Base-by-base conservation (phyloP, 1,139 yeast genomes). In the Blastobotrys capitulatus region DNA sequence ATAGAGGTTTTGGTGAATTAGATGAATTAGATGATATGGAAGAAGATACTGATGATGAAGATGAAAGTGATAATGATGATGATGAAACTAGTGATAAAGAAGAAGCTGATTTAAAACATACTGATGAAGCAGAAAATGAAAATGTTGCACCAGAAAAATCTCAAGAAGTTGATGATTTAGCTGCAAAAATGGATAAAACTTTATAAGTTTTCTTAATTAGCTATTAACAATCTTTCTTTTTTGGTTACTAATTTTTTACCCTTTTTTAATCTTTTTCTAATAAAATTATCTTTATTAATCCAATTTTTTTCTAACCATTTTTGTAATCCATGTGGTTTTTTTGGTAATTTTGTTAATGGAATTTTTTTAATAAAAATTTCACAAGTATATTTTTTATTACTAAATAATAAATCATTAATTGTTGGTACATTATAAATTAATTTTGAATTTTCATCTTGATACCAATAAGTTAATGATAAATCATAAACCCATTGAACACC, bases 11-110 rank as follows among this genome's bases (percentile, higher is more conserved):
- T 52, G 95, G 96, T 51, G 94, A 84, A 65, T 68, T 92, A 31
- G 97, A 89, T 61, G 97, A 89, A 60, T 75, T 89, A 52, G 97
- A 92, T 60, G 98, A 92, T 60, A 78, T 94, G 72, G 98, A 92
- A 70, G 96, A 88, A 65, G 75, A 82, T 44, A 89, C 86, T 57
- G 83, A 87, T 53, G 97, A 86, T 22, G 95, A 84, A 50, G 95
- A 86, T 54, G 92, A 82, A 29, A 87, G 80, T 9, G 86, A 77
- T 2, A 85, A 79, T 6, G 85, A 78, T 13, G 85, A 78, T 5
- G 89, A 80, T 13, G 86, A 79, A 6, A 85, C 78, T 12, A 85
- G 78, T 5, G 89, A 80, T 12, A 86, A 79, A 6, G 76, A 74
- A 51, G 80, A 78, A 46, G 74, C 79, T 59, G 77, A 73, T 49